Evolutionary conservation across 2,329 filamentous ascomycete genomes (phyloP), one percentile per base, ranked within the genome.

Genomic region (Celoporthe dispersa): DNA sequence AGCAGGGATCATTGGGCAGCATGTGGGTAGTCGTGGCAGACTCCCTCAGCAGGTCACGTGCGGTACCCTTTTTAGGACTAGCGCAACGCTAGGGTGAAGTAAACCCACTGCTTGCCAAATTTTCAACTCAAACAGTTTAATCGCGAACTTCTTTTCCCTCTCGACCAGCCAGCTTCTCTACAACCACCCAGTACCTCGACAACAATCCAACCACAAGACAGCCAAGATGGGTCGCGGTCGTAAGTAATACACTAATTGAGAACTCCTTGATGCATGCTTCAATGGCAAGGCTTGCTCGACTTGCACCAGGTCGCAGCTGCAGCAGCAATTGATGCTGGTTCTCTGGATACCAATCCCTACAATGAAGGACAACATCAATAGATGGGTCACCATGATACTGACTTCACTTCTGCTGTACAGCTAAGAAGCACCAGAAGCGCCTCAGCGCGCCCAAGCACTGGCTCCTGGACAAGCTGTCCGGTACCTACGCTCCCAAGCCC

Each of bases 401-500:
- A 72, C 69, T 69, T 35, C 14, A 2, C 8, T 51, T 62, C 48
- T 41, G 37, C 35, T 59, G 28, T 66, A 72, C 69, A 72, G 71
- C 71, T 86, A 97, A 96, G 91, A 98, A 98, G 92, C 96, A 99
- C 88, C 95, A 98, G 87, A 98, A 99, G 94, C 94, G 96, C 90
- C 90, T 98, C 84, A 96, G 93, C 87, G 96, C 96, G 84, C 96
- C 96, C 83, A 97, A 93, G 84, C 96, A 98, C 92, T 99, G 96
- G 96, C 93, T 99, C 84, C 90, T 99, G 85, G 96, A 99, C 93
- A 99, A 99, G 87, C 90, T 99, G 83, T 97, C 94, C 85, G 96
- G 96, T 83, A 88, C 89, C 86, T 95, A 92, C 82, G 91, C 89
- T 78, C 90, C 90, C 79, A 86, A 87, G 80, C 87, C 90, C 76